A percentile compares a stretch with the other conserved stretches of the same genome.
These are phyloP conservation scores for Fusarium brachygibbosum DNA, from an alignment of 2,329 filamentous ascomycete genomes.

Conservation along the genomic window DNA sequence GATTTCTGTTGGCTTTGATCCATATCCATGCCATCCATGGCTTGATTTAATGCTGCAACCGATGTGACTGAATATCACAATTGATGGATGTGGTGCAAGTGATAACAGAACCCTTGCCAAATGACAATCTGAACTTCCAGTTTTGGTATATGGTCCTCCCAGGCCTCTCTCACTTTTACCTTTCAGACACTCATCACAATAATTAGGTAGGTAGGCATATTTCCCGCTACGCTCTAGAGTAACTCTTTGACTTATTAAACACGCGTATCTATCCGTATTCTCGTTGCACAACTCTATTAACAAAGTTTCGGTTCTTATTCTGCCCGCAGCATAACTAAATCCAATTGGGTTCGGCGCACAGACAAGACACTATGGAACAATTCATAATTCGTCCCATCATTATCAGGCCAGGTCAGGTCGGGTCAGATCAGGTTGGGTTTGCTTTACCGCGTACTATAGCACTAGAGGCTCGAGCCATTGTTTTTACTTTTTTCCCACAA, in stretches of 20 bases:
- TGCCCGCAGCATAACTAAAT: background rate
- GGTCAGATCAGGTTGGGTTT: background rate
- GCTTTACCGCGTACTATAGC: background rate
- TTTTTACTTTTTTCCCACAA: background rate
- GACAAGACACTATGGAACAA: background rate
- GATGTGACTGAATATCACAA: constrained; percentile 7
- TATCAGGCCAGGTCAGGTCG: background rate
- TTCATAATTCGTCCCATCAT: constrained; percentile 6
- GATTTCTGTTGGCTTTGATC: background rate
- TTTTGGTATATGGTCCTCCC: background rate
- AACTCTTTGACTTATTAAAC: background rate
- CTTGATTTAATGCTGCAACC: background rate
- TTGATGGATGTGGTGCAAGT: background rate
- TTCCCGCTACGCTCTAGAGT: background rate
- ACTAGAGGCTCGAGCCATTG: constrained; percentile 5
- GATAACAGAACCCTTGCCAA: constrained; percentile 4
- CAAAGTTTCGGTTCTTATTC: background rate
- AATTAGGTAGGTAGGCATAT: background rate
- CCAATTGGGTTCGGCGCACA: background rate
- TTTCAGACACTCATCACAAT: background rate
- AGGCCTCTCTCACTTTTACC: background rate
- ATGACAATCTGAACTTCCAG: background rate
- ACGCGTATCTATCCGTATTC: background rate
- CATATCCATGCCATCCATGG: constrained; percentile 1
- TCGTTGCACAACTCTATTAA: constrained; percentile 4